phyloP scores from a whole-genome alignment of 495 filamentous ascomycete species.

The Penicillium malachiteum region DNA sequence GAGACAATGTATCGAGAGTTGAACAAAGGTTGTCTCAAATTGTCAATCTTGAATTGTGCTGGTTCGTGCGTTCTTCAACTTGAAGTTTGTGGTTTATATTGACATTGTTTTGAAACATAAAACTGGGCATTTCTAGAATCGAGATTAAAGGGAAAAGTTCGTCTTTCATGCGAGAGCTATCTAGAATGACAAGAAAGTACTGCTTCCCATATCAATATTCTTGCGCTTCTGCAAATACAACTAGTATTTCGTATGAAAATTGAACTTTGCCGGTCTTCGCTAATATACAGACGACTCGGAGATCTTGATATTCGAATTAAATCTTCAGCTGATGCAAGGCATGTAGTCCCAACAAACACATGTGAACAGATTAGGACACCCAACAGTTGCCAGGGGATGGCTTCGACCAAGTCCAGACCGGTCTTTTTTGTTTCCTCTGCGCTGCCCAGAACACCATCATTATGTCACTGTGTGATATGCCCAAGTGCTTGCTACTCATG shows the following conservation, averaged over 20 bases:
- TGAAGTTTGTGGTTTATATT: not conserved
- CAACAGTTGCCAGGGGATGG: not conserved
- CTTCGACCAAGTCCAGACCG: conserved; percentile 4
- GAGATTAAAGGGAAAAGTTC: not conserved
- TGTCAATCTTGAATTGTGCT: conserved; percentile 4
- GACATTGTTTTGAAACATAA: conserved; percentile 1
- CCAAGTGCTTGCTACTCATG: not conserved
- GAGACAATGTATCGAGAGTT: too few species aligned
- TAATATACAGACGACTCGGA: too few species aligned
- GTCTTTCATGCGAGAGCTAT: conserved; percentile 4
- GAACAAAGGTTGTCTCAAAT: not conserved
- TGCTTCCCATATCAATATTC: not conserved
- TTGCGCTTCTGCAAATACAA: too few species aligned
- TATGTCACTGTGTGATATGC: not conserved
- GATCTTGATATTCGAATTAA: too few species aligned
- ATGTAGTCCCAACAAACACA: too few species aligned
- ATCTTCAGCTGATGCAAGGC: too few species aligned
- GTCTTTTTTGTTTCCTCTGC: not conserved
- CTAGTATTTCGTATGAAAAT: too few species aligned
- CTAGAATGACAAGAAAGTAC: conserved; percentile 1
- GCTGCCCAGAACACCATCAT: not conserved
- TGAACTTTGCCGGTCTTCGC: too few species aligned
- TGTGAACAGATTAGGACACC: too few species aligned
- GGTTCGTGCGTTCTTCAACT: not conserved
- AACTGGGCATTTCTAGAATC: conserved; percentile 1